Percentiles rank a stretch among this genome's conserved stretches.
Evolutionary conservation across 176 grass and related monocot species (phyloP).

Genomic region (Ampelocalamus luodianensis): DNA sequence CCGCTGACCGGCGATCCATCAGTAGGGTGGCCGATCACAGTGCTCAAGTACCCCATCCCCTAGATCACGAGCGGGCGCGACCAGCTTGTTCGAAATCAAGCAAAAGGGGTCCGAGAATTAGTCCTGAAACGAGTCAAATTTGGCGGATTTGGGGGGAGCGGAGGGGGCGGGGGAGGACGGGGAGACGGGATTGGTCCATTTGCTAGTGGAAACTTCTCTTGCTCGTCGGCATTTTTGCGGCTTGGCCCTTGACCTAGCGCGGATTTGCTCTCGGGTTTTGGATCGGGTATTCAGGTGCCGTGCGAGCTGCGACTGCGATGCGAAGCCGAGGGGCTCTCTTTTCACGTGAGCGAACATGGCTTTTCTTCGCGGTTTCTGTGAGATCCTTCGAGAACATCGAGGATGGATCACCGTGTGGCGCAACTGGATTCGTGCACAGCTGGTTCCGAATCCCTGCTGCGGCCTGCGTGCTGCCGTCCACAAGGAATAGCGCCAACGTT

Average conservation of each 20-base stretch:
- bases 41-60: constrained; percentile 59
- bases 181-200: constrained; percentile 34
- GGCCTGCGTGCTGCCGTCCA: too few species aligned
- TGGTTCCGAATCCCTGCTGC: too few species aligned
- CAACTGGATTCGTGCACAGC: too few species aligned
- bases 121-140: background rate
- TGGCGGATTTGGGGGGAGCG: constrained; percentile 32
- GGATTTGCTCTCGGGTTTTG: background rate
- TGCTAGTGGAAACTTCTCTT: constrained; percentile 28
- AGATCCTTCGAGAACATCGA: constrained; percentile 42
- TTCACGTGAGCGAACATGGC: constrained; percentile 40
- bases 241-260: background rate
- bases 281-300: background rate
- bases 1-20: constrained; percentile 64
- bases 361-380: background rate
- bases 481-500: too few species aligned
- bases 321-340: too few species aligned
- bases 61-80: background rate
- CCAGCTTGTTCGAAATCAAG: background rate
- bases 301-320: too few species aligned
- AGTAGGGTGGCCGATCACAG: constrained; percentile 63
- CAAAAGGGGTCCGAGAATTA: background rate
- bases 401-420: background rate
- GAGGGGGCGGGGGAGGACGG: background rate
- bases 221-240: background rate